Evolutionary conservation across 306 rosid species (phyloP), one percentile per base, ranked within the genome.

Genomic region (Trichosanthes cucumerina): DNA sequence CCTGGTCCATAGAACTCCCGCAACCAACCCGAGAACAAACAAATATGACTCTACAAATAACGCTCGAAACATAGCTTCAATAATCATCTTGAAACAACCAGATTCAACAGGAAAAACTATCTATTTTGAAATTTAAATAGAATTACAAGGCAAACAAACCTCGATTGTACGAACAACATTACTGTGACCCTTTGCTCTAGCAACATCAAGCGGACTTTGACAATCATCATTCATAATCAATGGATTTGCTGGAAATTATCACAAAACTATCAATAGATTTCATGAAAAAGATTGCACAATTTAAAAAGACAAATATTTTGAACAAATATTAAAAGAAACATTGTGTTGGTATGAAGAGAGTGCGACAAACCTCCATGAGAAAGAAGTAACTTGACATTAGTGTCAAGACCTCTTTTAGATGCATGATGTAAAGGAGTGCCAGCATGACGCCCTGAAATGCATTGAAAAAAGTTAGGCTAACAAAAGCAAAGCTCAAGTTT

Each of bases 391-490:
- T 88, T 91, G 46, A 91, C 93, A 80, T 86, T 85, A 72, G 81
- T 84, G 36, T 89, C 93, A 76, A 86, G 91, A 79, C 98, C 98
- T 84, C 91, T 88, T 86, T 96, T 96, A 78, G 99, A 96, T 6
- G 99, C 98, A 86, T 96, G 99, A 80, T 96, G 98, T 73, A 96
- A 82, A 31, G 99, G 97, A 83, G 98, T 92, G 76, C 99, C 99
- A 43, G 90, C 97, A 78, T 44, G 14, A 49, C 76, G 65, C 1
- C 81, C 81, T 79, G 66, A 52, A 79, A 54, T 33, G 66, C 60
- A 62, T 34, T 28, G 58, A 8, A 60, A 78, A 78, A 13, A 15
- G 41, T 78, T 62, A 77, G 53, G 38, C 11, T 71, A 43, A 24
- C 21, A 39, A 71, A 71, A 46, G 38, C 39, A 71, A 9, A 24